These are phyloP conservation scores for Talaromyces sp. DNA, from an alignment of 2,329 filamentous ascomycete genomes.

Conservation along the genomic window DNA sequence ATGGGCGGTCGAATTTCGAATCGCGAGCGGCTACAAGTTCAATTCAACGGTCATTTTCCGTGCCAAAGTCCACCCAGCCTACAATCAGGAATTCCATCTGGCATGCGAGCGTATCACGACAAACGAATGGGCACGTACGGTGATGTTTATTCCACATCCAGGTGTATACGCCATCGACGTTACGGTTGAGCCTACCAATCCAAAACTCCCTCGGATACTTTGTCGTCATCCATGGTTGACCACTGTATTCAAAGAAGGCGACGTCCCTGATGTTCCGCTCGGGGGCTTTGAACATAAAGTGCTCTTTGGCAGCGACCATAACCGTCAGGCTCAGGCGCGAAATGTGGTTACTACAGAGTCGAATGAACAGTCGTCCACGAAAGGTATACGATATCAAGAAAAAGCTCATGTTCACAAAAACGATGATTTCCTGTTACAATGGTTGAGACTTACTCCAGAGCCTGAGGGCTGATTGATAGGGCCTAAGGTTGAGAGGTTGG, in stretches of 20 bases:
- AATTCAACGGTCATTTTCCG: neutral
- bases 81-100: neutral
- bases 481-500: neutral
- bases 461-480: neutral
- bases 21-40: neutral
- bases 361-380: neutral
- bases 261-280: neutral
- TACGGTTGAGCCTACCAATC: neutral
- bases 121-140: neutral
- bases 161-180: slow-evolving; percentile 1
- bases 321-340: neutral
- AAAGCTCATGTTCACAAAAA: neutral
- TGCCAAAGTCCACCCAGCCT: neutral
- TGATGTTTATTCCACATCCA: neutral
- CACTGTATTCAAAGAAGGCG: neutral
- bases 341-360: neutral
- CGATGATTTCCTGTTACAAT: neutral
- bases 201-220: neutral
- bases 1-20: slow-evolving; percentile 4
- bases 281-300: neutral
- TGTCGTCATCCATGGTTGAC: neutral
- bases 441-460: neutral
- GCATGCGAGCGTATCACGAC: neutral
- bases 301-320: neutral
- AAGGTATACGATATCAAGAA: neutral